These are phyloP conservation scores for Backusella tarrabulga DNA, from an alignment of 192 early-diverging fungal species.

Conservation along the genomic window DNA sequence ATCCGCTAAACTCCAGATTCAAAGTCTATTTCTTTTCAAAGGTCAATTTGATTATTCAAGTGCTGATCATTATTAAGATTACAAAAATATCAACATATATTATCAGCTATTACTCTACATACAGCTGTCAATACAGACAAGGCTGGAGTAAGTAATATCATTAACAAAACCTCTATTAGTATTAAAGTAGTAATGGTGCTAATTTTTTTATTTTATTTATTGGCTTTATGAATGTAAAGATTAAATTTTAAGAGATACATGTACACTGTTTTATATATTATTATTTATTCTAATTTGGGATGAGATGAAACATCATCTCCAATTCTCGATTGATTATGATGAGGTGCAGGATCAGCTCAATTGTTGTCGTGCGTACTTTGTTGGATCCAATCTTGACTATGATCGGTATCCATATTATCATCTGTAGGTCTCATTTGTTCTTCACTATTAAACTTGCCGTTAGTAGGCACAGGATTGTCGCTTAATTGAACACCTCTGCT, in stretches of 20 bases:
- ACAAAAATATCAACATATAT: neutral
- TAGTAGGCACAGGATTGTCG: neutral
- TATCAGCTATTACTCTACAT: neutral
- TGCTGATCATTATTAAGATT: neutral
- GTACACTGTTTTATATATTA: neutral
- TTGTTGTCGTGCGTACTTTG: conserved; percentile 7
- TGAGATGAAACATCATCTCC: neutral
- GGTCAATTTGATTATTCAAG: neutral
- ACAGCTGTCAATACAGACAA: neutral
- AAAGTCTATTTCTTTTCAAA: neutral
- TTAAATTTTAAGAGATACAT: neutral
- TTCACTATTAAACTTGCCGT: neutral
- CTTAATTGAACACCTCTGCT: neutral
- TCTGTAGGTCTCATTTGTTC: neutral
- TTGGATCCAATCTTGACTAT: neutral
- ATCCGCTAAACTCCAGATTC: neutral
- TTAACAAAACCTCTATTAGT: neutral
- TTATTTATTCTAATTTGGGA: neutral
- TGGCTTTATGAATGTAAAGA: neutral
- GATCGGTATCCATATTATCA: neutral
- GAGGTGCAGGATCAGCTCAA: conserved; percentile 21
- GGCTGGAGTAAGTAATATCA: neutral
- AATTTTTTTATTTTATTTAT: neutral
- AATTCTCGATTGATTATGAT: conserved; percentile 2
- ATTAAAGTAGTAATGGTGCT: neutral